Base-by-base conservation (phyloP, 1,284 basidiomycete species). In the Ceratobasidium sp. region DNA sequence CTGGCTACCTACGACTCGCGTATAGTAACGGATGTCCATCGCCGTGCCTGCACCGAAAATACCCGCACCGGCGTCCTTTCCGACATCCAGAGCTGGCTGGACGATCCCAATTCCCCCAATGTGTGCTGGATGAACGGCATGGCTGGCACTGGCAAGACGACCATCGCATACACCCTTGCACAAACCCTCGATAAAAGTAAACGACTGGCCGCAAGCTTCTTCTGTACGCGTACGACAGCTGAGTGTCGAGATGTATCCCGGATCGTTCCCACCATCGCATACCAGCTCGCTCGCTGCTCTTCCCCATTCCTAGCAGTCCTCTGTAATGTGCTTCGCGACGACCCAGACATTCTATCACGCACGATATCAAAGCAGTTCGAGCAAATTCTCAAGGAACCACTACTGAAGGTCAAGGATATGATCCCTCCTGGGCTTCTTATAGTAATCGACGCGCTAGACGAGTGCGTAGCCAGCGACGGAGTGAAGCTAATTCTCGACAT, bases 371-470 rank as follows among this genome's bases (percentile, higher is more conserved):
- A 42, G 3, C 56, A 58, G 20, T 58, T 42, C 7, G 7, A 40
- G 40, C 7, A 45, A 27, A 27, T 58, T 1, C 20, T 58, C 3
- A 1, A 40, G 17, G 40, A 58, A 17, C 56, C 56, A 10, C 22
- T 45, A 12, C 3, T 2, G 2, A n/a, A 27, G 22, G 27, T 58
- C 3, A 8, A 45, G 31, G 15, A 29, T 13, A 32, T 40, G 4
- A 15, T 58, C 17, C 42, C 56, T 10, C 8, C 22, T 15, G 25
- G 27, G 13, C 25, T 45, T 31, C 22, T 58, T 2, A n/a, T 58
- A 4, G 56, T 58, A 27, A 43, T 67, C 35, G 78, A 79, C 69
- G 54, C 34, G n/a, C 22, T 56, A 34, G 54, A 56, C 54, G 54
- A 56, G 40, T 56, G 54, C 38, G 31, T 12, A 12, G 20, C 10